A percentile compares a stretch with the other conserved stretches of the same genome.
Evolutionary conservation across 1,284 basidiomycete species (phyloP).

Genomic region (Phlebopus sp.): DNA sequence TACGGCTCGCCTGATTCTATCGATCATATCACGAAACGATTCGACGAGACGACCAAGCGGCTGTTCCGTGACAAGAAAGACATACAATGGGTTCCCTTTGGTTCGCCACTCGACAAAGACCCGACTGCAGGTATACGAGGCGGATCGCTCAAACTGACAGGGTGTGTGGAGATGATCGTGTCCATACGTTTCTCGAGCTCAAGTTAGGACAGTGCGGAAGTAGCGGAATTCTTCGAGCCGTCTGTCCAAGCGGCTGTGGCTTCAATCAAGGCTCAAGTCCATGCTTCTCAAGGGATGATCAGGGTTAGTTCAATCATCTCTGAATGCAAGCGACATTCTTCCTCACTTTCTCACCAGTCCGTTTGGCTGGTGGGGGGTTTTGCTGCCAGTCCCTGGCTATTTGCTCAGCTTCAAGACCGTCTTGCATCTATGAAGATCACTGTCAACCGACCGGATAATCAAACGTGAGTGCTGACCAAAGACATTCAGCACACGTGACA

Average conservation of each 20-base stretch:
- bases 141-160: conserved; percentile 68
- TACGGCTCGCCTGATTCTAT: conserved; percentile 66
- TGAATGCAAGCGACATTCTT: conserved; percentile 4
- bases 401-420: conserved; percentile 66
- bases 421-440: conserved; percentile 52
- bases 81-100: conserved; percentile 68
- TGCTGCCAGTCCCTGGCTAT: conserved; percentile 76
- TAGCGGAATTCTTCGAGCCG: conserved; percentile 72
- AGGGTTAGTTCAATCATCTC: conserved; percentile 40
- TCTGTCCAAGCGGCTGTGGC: conserved; percentile 67
- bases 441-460: conserved; percentile 71
- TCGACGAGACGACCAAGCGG: conserved; percentile 78
- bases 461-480: conserved; percentile 49
- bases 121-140: conserved; percentile 60
- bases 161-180: conserved; percentile 39
- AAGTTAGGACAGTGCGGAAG: conserved; percentile 42
- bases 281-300: conserved; percentile 61
- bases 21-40: conserved; percentile 69
- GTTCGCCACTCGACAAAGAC: conserved; percentile 76
- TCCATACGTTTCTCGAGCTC: conserved; percentile 8
- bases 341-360: conserved; percentile 40
- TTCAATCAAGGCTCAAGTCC: conserved; percentile 69
- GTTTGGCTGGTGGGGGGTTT: conserved; percentile 80
- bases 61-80: conserved; percentile 67
- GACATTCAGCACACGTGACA: conserved; percentile 1